These are phyloP conservation scores for Tetracladium setigerum DNA, from an alignment of 495 filamentous ascomycete species.

Conservation along the genomic window DNA sequence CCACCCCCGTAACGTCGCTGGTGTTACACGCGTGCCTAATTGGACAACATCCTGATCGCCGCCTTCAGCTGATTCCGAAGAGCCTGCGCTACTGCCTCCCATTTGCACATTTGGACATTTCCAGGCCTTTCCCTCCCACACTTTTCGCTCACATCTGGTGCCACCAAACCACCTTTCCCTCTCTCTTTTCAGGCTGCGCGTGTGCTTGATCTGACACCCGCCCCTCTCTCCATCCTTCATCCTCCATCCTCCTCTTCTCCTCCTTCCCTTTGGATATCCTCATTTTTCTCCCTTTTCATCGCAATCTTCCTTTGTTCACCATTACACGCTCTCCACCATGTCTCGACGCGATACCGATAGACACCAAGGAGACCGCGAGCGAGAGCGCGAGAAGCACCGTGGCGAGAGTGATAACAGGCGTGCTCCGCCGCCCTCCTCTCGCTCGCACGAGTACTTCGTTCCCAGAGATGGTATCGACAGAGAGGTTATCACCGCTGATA, in stretches of 20 bases:
- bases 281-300: background rate
- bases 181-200: slow-evolving; percentile 14
- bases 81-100: background rate
- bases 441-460: slow-evolving; percentile 80
- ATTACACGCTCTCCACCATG: slow-evolving; percentile 18
- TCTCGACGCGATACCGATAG: slow-evolving; percentile 4
- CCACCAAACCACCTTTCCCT: slow-evolving; percentile 8
- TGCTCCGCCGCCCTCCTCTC: slow-evolving; percentile 30
- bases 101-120: slow-evolving; percentile 10
- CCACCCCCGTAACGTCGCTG: too few relatives aligned
- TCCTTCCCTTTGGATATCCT: slow-evolving; percentile 20
- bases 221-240: slow-evolving; percentile 3
- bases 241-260: slow-evolving; percentile 21
- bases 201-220: slow-evolving; percentile 15
- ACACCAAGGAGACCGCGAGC: slow-evolving; percentile 16
- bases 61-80: too few relatives aligned
- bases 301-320: background rate
- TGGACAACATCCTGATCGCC: too few relatives aligned
- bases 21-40: too few relatives aligned
- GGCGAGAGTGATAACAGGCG: slow-evolving; percentile 22
- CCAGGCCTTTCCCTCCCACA: slow-evolving; percentile 17
- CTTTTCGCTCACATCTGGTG: slow-evolving; percentile 12
- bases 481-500: slow-evolving; percentile 91
- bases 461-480: slow-evolving; percentile 84
- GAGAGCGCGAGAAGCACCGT: slow-evolving; percentile 15